A percentile compares a stretch with the other conserved stretches of the same genome.
phyloP scores from a whole-genome alignment of 305 asterid species.

The Stenogyne calaminthoides region DNA sequence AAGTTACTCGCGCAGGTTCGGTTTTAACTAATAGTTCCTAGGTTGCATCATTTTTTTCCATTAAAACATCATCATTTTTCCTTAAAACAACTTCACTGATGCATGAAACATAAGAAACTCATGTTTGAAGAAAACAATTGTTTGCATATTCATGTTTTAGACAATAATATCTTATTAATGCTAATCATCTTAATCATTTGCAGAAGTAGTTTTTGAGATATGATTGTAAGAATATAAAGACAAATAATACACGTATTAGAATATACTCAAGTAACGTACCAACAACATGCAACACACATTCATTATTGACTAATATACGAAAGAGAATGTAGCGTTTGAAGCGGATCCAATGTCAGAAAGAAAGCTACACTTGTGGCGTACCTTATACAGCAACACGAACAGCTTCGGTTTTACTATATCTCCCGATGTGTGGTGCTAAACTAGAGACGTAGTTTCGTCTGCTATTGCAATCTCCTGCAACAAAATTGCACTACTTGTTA shows the following conservation, averaged over 20 bases:
- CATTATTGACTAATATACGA: background rate
- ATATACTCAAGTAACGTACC: background rate
- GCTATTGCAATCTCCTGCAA: conserved; percentile 58
- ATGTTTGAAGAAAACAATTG: background rate
- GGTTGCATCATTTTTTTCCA: no score
- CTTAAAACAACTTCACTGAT: background rate
- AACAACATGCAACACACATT: background rate
- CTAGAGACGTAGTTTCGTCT: conserved; percentile 38
- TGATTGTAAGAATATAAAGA: background rate
- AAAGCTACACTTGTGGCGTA: background rate
- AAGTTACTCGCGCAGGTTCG: no score
- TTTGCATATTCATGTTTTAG: background rate
- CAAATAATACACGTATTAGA: background rate
- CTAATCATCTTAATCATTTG: background rate
- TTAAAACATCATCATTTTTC: background rate
- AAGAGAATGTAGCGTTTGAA: background rate
- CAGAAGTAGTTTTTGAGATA: background rate
- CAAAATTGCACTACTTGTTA: background rate
- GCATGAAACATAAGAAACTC: background rate
- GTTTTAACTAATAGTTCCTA: no score
- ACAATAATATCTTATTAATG: background rate
- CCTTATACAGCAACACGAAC: background rate
- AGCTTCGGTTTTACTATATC: background rate
- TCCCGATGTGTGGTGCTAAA: background rate
- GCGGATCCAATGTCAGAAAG: background rate